These are phyloP conservation scores for Starmerella floricola DNA, from an alignment of 805 yeast species.

Conservation along the genomic window DNA sequence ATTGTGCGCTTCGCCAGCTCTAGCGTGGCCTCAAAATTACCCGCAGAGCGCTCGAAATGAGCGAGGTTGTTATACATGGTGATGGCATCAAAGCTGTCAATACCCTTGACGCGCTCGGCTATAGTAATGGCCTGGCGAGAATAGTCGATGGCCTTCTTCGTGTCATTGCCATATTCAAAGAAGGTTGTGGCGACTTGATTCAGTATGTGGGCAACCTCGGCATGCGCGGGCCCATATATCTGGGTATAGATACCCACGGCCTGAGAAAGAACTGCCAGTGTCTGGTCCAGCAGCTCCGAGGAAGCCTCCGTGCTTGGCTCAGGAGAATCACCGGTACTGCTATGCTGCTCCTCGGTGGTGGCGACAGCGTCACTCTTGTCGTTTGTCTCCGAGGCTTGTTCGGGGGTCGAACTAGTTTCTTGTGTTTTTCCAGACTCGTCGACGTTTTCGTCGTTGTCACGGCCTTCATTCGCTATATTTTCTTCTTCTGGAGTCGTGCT, in stretches of 20 bases:
- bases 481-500: not conserved
- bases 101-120: slow-evolving; percentile 68
- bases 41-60: slow-evolving; percentile 50
- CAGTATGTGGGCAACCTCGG: slow-evolving; percentile 63
- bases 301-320: not conserved
- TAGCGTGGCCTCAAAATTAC: slow-evolving; percentile 49
- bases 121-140: slow-evolving; percentile 60
- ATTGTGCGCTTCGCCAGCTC: slow-evolving; percentile 50
- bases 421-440: slow-evolving; percentile 1
- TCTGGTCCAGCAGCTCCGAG: slow-evolving; percentile 32
- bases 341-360: not conserved
- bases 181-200: slow-evolving; percentile 53
- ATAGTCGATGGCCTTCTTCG: slow-evolving; percentile 47
- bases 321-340: slow-evolving; percentile 12
- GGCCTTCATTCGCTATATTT: too few species aligned
- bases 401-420: not conserved
- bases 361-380: not conserved
- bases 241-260: slow-evolving; percentile 66
- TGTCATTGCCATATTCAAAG: slow-evolving; percentile 42
- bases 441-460: too few species aligned
- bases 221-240: slow-evolving; percentile 68
- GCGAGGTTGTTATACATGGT: slow-evolving; percentile 66
- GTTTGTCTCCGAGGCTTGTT: not conserved
- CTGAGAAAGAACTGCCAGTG: slow-evolving; percentile 54
- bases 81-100: slow-evolving; percentile 66